Base-by-base conservation (phyloP, 2,329 filamentous ascomycete species). In the Colletotrichum tanaceti region DNA sequence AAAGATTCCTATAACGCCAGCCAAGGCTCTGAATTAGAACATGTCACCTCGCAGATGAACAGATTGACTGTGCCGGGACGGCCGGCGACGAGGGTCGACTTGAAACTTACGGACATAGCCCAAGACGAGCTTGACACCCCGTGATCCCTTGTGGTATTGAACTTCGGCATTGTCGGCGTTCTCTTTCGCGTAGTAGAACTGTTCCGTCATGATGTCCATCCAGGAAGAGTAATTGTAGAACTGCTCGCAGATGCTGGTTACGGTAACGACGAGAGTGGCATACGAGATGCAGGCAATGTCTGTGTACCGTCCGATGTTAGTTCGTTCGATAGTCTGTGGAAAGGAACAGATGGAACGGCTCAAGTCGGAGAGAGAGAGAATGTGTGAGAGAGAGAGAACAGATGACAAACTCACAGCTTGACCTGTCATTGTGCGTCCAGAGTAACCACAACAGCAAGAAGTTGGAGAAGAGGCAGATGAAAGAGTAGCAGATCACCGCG, bases 371-470 rank as follows among this genome's bases (percentile, higher is more conserved):
- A 28, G 20, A 35, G 38, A 53, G 20, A 35, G 38, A 53, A 16
- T n/a, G n/a, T n/a, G n/a, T n/a, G 7, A 10, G 32, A 28, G 7
- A 10, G 32, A 28, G 20, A 35, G 38, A 53, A 16, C 16, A 6
- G 49, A 1, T 28, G 14, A 24, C 24, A 24, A 24, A 24, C 66
- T 16, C 61, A 65, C 66, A 69, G 44, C 66, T 69, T 52, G 55
- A 52, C 44, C 62, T 65, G 44, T 69, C 66, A 22, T 69, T 65
- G 49, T 69, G 66, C 38, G 38, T 66, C 66, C 66, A 69, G 28
- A 58, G 64, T 10, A 69, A 62, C 66, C 66, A 69, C 14, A 65
- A 50, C 50, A 69, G 39, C 20, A 69, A 18, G 2, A 61, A 39
- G 20, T 65, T 69, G 57, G 66, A 63, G 9, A 69, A 32, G 20